Base-by-base conservation (phyloP, 2,329 filamentous ascomycete species). In the Fusarium anguioides region DNA sequence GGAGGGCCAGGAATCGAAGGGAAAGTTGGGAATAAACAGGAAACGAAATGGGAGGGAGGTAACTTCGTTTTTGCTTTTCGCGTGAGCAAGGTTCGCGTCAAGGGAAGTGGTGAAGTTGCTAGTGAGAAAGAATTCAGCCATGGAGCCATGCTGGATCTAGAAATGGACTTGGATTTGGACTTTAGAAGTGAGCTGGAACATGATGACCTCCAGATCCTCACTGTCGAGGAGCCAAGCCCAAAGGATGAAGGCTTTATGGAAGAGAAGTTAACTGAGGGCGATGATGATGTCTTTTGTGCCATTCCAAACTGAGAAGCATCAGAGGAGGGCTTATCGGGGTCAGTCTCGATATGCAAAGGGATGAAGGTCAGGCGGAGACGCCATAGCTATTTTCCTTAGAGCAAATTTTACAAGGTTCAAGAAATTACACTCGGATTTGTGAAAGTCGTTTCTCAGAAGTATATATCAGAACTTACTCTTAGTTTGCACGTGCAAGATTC, bases 31-130 rank as follows among this genome's bases (percentile, higher is more conserved):
- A 54, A 23, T 6, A 53, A 21, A 5, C 4, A 12, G 3, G n/a
- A 27, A 4, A 60, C 33, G 4, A 41, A 18, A 5, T 60, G 54
- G 60, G 36, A 64, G 51, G 55, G 44, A 0, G 55, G 53, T 12
- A 60, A 63, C 12, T 64, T 66, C 54, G 49, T 60, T 0, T 66
- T 66, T 48, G 62, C 54, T 6, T 66, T 63, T 21, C 62, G 62
- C 2, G 51, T 51, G 3, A 51, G 47, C 9, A 64, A 61, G 21
- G 36, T 64, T 2, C 6, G 3, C 6, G 55, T 60, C 6, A 23
- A 36, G 37, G 41, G 31, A 21, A 24, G 21, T 6, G 45, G 35
- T 9, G 18, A 24, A 2, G 4, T 49, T 41, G 17, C 17, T 8
- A 52, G 24, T 1, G 41, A 51, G 5, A 33, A 52, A 1, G 49